These are phyloP conservation scores for Acacia acuminata DNA, from an alignment of 306 rosid genomes.

Conservation along the genomic window DNA sequence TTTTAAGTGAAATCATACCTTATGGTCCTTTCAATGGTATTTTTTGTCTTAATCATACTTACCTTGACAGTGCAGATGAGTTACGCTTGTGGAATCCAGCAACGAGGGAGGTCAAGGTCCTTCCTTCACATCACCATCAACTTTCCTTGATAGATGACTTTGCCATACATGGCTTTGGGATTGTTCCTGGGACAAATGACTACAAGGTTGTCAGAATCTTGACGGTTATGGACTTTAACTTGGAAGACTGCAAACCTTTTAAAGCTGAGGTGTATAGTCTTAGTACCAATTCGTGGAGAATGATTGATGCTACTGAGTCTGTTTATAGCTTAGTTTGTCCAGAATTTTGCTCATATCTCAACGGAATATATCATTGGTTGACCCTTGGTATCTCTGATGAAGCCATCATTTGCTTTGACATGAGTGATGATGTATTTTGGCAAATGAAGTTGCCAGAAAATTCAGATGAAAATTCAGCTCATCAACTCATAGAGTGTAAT, in stretches of 20 bases:
- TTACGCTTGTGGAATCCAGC: slow-evolving; percentile 17
- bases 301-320: not conserved
- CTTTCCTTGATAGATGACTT: no score
- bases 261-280: not conserved
- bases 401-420: slow-evolving; percentile 9
- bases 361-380: slow-evolving; percentile 21
- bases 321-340: not conserved
- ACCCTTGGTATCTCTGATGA: not conserved
- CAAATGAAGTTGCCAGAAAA: not conserved
- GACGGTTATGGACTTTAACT: not conserved
- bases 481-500: not conserved
- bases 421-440: not conserved
- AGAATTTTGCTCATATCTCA: not conserved
- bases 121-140: not conserved
- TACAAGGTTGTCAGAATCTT: slow-evolving; percentile 14
- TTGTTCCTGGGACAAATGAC: not conserved
- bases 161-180: slow-evolving; percentile 3
- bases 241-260: not conserved
- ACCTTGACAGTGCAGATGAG: no score
- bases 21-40: slow-evolving; percentile 23
- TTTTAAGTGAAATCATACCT: not conserved
- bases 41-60: not conserved
- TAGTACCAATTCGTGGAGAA: not conserved
- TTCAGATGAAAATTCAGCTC: not conserved
- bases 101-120: slow-evolving; percentile 7